phyloP scores from a whole-genome alignment of 345 rosid genomes.

The Linum trigynum region DNA sequence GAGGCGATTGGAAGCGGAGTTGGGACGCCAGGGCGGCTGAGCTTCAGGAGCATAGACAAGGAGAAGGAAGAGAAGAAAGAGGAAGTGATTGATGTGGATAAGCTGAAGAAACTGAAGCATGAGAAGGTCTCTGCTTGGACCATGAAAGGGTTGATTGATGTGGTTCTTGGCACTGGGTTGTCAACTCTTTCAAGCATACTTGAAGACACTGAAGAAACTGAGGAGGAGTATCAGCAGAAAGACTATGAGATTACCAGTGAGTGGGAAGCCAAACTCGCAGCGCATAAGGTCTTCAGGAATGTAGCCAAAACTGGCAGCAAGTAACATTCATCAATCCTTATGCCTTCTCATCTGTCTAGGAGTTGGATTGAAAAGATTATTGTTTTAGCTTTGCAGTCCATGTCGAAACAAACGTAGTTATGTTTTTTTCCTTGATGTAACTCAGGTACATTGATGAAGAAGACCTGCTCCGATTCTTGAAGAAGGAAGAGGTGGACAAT shows the following conservation, averaged over 20 bases:
- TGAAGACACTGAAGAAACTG: conserved; percentile 26
- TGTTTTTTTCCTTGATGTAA: neutral
- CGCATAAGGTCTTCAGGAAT: conserved; percentile 46
- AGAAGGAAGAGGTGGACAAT: conserved; percentile 40
- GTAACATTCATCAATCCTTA: conserved; percentile 23
- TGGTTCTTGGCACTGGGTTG: conserved; percentile 38
- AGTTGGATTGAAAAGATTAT: too few species aligned
- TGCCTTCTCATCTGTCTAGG: neutral
- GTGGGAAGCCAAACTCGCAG: conserved; percentile 66
- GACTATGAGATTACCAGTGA: conserved; percentile 51
- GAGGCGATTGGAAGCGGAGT: conserved; percentile 21
- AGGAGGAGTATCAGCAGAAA: conserved; percentile 34
- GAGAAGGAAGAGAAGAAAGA: conserved; percentile 26
- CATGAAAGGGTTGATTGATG: conserved; percentile 52
- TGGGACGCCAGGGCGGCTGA: conserved; percentile 30
- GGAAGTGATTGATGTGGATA: conserved; percentile 55
- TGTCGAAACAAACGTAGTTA: too few species aligned
- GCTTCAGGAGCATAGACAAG: conserved; percentile 29
- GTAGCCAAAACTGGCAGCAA: conserved; percentile 47
- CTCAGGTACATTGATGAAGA: conserved; percentile 56
- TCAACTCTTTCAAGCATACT: conserved; percentile 32
- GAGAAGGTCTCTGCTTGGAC: conserved; percentile 68
- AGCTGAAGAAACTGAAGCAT: conserved; percentile 50
- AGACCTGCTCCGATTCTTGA: conserved; percentile 56
- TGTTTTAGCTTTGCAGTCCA: too few species aligned